phyloP scores from a whole-genome alignment of 805 yeast genomes.

The Wickerhamiella nectarea region DNA sequence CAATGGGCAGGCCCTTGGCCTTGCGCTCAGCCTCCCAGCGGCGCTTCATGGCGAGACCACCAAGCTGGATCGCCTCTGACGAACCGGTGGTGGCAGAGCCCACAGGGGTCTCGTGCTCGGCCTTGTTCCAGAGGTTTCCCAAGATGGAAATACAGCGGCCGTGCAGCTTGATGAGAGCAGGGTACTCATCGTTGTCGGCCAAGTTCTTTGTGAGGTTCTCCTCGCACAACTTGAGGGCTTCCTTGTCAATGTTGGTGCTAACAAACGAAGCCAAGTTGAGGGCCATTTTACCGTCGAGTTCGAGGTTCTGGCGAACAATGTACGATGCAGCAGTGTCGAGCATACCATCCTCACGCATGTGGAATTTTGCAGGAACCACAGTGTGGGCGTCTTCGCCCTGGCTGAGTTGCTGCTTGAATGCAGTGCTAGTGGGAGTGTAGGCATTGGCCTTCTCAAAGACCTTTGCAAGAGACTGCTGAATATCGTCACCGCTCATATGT shows the following conservation, averaged over 20 bases:
- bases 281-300: constrained; percentile 72
- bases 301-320: constrained; percentile 56
- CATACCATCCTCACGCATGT: constrained; percentile 45
- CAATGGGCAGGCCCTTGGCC: constrained; percentile 43
- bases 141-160: constrained; percentile 71
- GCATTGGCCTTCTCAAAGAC: background rate
- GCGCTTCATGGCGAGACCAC: constrained; percentile 85
- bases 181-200: constrained; percentile 91
- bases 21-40: constrained; percentile 62
- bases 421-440: background rate
- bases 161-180: constrained; percentile 66
- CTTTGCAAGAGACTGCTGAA: background rate
- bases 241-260: constrained; percentile 52
- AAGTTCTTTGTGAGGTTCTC: constrained; percentile 76
- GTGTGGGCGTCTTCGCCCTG: background rate
- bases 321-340: constrained; percentile 41
- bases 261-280: constrained; percentile 84
- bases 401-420: background rate
- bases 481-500: background rate
- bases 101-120: constrained; percentile 36
- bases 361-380: constrained; percentile 38
- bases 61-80: constrained; percentile 85
- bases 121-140: constrained; percentile 71
- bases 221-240: constrained; percentile 38
- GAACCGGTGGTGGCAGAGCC: constrained; percentile 94